A percentile compares a stretch with the other conserved stretches of the same genome.
Conservation (phyloP, 305 asterid species). For the Coffea humblotiana region DNA sequence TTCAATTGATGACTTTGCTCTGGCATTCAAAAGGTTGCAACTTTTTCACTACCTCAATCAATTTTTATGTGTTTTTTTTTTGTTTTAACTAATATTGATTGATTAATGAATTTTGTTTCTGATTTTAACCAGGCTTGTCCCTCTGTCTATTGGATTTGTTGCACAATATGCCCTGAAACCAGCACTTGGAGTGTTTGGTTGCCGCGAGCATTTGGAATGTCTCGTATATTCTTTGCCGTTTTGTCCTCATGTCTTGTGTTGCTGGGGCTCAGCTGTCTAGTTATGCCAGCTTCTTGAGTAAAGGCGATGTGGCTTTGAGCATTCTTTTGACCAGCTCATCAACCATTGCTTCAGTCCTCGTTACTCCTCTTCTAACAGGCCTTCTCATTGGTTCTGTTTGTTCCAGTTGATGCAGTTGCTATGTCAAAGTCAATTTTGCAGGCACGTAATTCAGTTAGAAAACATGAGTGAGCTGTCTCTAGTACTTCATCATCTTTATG, state of each 20-base stretch:
- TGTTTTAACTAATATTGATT: background rate
- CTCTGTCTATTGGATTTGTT: constrained; percentile 65
- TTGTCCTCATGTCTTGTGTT: constrained; percentile 84
- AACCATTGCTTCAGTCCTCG: constrained; percentile 79
- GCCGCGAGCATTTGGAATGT: constrained; percentile 83
- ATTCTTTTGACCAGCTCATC: constrained; percentile 83
- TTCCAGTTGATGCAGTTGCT: constrained; percentile 92
- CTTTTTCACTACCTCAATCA: constrained; percentile 5
- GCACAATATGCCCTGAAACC: constrained; percentile 85
- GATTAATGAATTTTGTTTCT: constrained; percentile 5
- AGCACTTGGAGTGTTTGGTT: constrained; percentile 64
- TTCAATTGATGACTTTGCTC: constrained; percentile 80
- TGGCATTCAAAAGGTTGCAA: constrained; percentile 76
- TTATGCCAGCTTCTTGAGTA: constrained; percentile 93
- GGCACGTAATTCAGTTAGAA: constrained; percentile 34
- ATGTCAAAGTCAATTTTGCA: constrained; percentile 94
- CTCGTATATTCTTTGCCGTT: constrained; percentile 76
- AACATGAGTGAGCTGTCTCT: background rate
- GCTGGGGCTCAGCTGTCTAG: constrained; percentile 96
- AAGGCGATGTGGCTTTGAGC: constrained; percentile 93
- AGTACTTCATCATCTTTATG: background rate
- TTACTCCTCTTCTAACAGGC: constrained; percentile 88
- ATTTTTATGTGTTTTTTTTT: background rate
- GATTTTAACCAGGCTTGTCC: constrained; percentile 58
- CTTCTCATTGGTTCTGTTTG: constrained; percentile 97